Percentiles rank a stretch among this genome's conserved stretches.
Evolutionary conservation across 2,329 filamentous ascomycete species (phyloP).

Genomic region (Penicillium carneum): DNA sequence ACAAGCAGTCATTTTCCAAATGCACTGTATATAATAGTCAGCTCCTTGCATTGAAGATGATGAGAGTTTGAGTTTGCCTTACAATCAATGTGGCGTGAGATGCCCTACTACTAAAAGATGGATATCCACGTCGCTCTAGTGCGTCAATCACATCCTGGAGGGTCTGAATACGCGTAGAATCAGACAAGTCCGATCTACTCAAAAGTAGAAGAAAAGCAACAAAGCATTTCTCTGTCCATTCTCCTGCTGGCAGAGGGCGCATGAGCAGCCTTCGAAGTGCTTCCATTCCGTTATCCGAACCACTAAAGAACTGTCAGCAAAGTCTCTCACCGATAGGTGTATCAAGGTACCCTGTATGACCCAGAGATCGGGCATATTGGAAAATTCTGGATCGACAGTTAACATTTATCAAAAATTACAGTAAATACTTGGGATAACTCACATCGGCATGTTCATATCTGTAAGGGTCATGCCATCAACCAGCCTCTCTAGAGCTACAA

Average conservation of each 20-base stretch:
- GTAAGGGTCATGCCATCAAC: background rate
- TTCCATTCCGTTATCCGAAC: conserved; percentile 32
- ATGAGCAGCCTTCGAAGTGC: conserved; percentile 68
- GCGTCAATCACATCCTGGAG: conserved; percentile 25
- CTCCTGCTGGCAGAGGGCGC: conserved; percentile 61
- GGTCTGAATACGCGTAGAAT: conserved; percentile 53
- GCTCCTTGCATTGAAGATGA: background rate
- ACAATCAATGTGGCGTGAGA: conserved; percentile 60
- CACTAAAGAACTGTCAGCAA: background rate
- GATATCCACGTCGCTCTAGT: conserved; percentile 56
- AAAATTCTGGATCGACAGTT: conserved; percentile 3
- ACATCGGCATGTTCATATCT: conserved; percentile 10
- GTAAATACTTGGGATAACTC: background rate
- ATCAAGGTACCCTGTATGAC: background rate
- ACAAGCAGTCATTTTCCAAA: conserved; percentile 81
- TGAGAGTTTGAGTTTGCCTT: conserved; percentile 11
- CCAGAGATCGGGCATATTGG: conserved; percentile 8
- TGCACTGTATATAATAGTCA: conserved; percentile 60
- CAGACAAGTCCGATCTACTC: conserved; percentile 63
- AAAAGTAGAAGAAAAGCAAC: conserved; percentile 64
- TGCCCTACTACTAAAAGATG: conserved; percentile 64
- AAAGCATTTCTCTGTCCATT: conserved; percentile 73
- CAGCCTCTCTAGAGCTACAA: conserved; percentile 65
- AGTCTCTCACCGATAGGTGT: background rate
- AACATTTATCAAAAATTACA: background rate